Evolutionary conservation across 2,329 filamentous ascomycete genomes (phyloP), one percentile per base, ranked within the genome.

Genomic region (Botrytis squamosa): DNA sequence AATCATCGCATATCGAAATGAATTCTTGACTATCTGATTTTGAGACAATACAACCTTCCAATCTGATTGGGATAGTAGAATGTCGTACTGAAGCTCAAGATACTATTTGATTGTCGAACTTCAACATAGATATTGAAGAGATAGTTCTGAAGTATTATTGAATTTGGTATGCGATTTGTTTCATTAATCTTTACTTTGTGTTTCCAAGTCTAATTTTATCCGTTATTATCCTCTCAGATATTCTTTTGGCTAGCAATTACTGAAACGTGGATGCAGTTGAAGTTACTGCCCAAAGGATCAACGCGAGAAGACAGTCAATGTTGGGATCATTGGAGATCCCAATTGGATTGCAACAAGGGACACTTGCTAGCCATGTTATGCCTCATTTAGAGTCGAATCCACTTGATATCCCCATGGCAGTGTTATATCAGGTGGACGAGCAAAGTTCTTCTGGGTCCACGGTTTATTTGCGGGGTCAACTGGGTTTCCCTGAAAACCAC

Each of bases 371-470:
- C 29, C 73, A 75, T 42, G 60, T 80, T 14, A 75, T 80, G 12
- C 77, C 76, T 20, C 63, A 74, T 42, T 73, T 80, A 20, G 69
- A 77, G 57, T 73, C 71, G 1, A 79, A 80, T 44, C 73, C 76
- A 14, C 59, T 73, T 18, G 79, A 80, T 49, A 77, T 80, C 18
- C 74, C 78, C 18, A 77, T 80, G 77, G 78, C 78, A 3, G 33
- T 80, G 4, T 49, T 80, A 5, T 80, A 79, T 46, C 77, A 77
- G 57, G 62, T 74, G 18, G 79, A 80, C 62, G 77, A 79, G 42
- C 75, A 79, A 22, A 72, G 70, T 20, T 4, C 66, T 16, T 70
- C 75, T 36, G 77, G 70, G 20, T 65, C 67, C 16, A 60, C 29
- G 20, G 38, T 72, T 3, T 44, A 78, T 12, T 10, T 73, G 16